Base-by-base conservation (phyloP, 129 eudicot genomes). In the Centrapalus pauciflorus region DNA sequence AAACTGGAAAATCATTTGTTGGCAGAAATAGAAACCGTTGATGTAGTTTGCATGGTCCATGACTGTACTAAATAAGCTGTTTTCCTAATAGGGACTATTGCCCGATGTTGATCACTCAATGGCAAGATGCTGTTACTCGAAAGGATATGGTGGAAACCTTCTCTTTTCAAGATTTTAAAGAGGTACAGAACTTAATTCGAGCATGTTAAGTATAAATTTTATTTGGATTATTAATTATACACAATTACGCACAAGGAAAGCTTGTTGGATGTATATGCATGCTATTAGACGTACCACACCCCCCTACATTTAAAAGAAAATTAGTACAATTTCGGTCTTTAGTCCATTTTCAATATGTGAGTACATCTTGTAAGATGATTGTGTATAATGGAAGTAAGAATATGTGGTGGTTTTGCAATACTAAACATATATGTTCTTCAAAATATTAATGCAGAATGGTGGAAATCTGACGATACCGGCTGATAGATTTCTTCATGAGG, bases 71-170 rank as follows among this genome's bases (percentile, higher is more conserved):
- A 64, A 20, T 74, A 30, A 25, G 56, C 19, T 54, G 50, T 38
- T 77, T 1, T 69, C 25, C 10, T 63, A 12, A 9, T 82, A 92
- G 98, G 79, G 75, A 82, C n/a, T 69, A 83, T 57, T 85, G 79
- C 30, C 96, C 98, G 2, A 81, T 88, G 86, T 72, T 92, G 60
- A 29, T 92, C 38, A 73, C 89, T 17, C 98, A 92, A 70, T 92
- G 87, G 88, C 98, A 92, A 83, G 85, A 83, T 67, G 98, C 78
- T 62, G 98, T 92, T 52, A 92, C 96, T 64, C 88, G 98, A 67
- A 86, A 81, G 80, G 98, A 92, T 80, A 77, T 49, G 79, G 91
- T 79, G 43, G 77, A 82, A 71, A 70, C 77, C 17, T 83, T 88
- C 51, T 66, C 83, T 45, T 92, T 83, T 66, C 78, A 69, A 33